Base-by-base conservation (phyloP, 495 filamentous ascomycete genomes). In the Tuber umbilicatum region DNA sequence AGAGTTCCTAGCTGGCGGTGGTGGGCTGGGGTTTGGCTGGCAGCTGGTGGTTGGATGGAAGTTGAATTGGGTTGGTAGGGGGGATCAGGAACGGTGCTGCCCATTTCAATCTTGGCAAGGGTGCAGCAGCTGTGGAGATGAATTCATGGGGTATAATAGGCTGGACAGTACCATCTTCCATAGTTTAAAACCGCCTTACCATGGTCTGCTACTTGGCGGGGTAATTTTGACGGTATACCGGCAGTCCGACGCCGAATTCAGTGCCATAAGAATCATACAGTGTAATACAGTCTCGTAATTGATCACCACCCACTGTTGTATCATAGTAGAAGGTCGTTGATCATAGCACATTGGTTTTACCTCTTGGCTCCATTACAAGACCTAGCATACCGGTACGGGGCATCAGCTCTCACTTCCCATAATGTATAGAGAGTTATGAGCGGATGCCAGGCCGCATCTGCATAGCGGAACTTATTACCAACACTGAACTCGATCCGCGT, bases 71-170 rank as follows among this genome's bases (percentile, higher is more conserved):
- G n/a, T 60, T 60, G 50, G 50, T 60, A n/a, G n/a, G 50, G 50
- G 50, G 50, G n/a, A 64, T 35, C 27, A 64, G 27, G 27, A 64
- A 64, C 50, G 50, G 2, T 60, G n/a, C 55, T 64, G 27, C 55
- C 55, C 55, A 27, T 64, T 64, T 64, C 55, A 19, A 64, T 64
- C 55, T 64, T 64, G 55, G 27, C 55, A 64, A 64, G 55, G 55
- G 55, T 16, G 55, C 16, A 64, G 27, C 12, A 64, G 27, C 12
- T 64, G 55, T 6, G 55, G 55, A 19, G 55, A 64, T 64, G 55
- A 35, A 64, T 64, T 64, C 14, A 64, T 64, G 55, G 5, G 9
- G 27, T 1, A n/a, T n/a, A n/a, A n/a, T n/a, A 14, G 27, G 27
- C 55, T 64, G 27, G n/a, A 16, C n/a, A 27, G 50, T 31, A 64